Conservation (phyloP, 2,329 filamentous ascomycete genomes). For the Taxawa tesnikishii region DNA sequence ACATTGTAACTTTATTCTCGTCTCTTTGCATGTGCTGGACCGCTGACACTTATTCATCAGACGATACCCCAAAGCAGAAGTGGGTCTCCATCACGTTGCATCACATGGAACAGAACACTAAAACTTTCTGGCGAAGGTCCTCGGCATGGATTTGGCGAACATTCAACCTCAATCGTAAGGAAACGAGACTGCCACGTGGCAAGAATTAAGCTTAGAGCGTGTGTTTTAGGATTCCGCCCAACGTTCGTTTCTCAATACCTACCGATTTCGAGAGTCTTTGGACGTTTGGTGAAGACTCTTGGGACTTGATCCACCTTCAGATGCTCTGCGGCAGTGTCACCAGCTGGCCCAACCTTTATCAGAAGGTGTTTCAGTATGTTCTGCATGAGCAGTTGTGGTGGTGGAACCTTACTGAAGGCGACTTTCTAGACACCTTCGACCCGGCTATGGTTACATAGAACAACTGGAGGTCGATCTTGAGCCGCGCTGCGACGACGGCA, state of each 20-base stretch:
- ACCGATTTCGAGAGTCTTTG: conserved; percentile 72
- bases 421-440: conserved; percentile 55
- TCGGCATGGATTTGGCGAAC: conserved; percentile 48
- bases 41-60: conserved; percentile 21
- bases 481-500: conserved; percentile 58
- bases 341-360: conserved; percentile 65
- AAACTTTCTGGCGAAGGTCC: conserved; percentile 26
- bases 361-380: conserved; percentile 52
- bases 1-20: not conserved
- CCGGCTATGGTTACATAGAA: conserved; percentile 65
- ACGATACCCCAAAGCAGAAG: conserved; percentile 42
- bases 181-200: not conserved
- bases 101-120: not conserved
- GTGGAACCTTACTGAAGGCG: conserved; percentile 3
- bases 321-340: conserved; percentile 67
- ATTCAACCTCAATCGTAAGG: conserved; percentile 46
- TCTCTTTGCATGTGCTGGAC: too few species aligned
- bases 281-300: conserved; percentile 54
- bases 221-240: conserved; percentile 51
- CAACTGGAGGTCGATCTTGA: conserved; percentile 81
- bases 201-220: not conserved
- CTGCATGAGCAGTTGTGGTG: not conserved
- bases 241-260: conserved; percentile 53
- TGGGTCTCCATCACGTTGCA: conserved; percentile 12
- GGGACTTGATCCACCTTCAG: conserved; percentile 74